A percentile compares a stretch with the other conserved stretches of the same genome.
Evolutionary conservation across 2,329 filamentous ascomycete genomes (phyloP).

Genomic region (Ophiostoma tasmaniense): DNA sequence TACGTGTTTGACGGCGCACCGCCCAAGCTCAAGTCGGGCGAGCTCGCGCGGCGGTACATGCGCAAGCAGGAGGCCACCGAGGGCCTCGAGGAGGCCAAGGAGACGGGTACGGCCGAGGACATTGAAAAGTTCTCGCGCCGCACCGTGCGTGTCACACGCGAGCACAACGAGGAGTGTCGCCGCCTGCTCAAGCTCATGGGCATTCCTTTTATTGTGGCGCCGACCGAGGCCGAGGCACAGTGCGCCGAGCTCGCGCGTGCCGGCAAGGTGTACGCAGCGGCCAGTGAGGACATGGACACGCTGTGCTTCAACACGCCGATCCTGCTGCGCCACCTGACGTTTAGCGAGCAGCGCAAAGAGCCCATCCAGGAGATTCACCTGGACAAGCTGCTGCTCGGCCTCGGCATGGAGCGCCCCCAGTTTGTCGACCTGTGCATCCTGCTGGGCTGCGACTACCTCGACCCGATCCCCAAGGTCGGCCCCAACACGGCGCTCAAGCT

Average conservation of each 20-base stretch:
- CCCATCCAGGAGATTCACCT: conserved; percentile 93
- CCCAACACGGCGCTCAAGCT: conserved; percentile 86
- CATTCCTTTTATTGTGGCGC: conserved; percentile 87
- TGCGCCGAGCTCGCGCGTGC: conserved; percentile 83
- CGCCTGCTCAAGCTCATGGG: conserved; percentile 89
- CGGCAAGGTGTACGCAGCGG: conserved; percentile 93
- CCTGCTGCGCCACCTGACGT: conserved; percentile 83
- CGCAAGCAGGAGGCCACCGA: conserved; percentile 89
- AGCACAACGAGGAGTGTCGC: conserved; percentile 95
- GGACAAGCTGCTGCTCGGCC: conserved; percentile 74
- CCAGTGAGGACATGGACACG: conserved; percentile 98
- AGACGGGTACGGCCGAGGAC: conserved; percentile 94
- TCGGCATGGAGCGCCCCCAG: conserved; percentile 83
- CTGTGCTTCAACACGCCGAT: conserved; percentile 92
- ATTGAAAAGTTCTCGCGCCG: conserved; percentile 93
- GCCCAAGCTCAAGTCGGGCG: conserved; percentile 93
- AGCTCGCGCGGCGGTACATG: conserved; percentile 91
- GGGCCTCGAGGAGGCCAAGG: conserved; percentile 87
- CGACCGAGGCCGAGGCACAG: conserved; percentile 94
- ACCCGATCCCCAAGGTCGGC: conserved; percentile 90
- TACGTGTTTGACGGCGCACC: conserved; percentile 97
- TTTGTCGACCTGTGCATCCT: conserved; percentile 98
- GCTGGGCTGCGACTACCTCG: conserved; percentile 94
- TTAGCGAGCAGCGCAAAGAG: conserved; percentile 94
- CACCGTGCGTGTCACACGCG: conserved; percentile 88